Evolutionary conservation across 2,329 filamentous ascomycete species (phyloP), one percentile per base, ranked within the genome.

Genomic region (Neopestalotiopsis sp.): DNA sequence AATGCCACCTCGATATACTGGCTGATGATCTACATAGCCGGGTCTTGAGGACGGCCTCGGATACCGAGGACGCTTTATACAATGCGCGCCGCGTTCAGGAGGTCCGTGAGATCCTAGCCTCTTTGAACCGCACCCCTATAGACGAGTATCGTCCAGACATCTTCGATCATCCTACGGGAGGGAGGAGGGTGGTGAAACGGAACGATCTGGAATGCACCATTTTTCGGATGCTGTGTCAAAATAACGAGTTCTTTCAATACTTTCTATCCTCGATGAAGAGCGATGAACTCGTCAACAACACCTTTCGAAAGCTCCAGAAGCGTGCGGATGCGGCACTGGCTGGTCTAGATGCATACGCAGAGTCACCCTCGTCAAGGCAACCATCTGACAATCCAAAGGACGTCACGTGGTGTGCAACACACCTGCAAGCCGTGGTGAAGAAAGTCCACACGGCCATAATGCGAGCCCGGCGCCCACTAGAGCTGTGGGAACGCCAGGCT

Each of bases 211-310:
- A 86, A 71, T 79, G 80, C 59, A 87, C 86, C 2, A 75, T 89
- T 14, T 84, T 86, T 70, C 84, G 84, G 65, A 86, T 89, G 78
- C 80, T 89, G 17, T 78, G 88, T 28, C 81, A 84, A 70, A 88
- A 88, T 72, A 81, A 86, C 74, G 82, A 84, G 56, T 84, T 89
- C 77, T 87, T 89, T 74, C 79, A 85, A 65, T 85, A 87, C 77
- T 85, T 89, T 69, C 80, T 83, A 60, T 81, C 82, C 17, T 78
- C 82, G 9, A 81, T 85, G 67, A 78, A 78, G n/a, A 80, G 85
- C 2, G 76, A 79, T 61, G 84, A 85, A 68, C 78, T 79, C 30
- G 78, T 84, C 42, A 82, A 81, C 56, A 83, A 86, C 70, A 80
- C 80, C 3, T 88, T 88, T 69, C 81, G 83, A 63, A 82, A 81